Conservation (phyloP, 176 grass and related monocot genomes). For the Triticum urartu region DNA sequence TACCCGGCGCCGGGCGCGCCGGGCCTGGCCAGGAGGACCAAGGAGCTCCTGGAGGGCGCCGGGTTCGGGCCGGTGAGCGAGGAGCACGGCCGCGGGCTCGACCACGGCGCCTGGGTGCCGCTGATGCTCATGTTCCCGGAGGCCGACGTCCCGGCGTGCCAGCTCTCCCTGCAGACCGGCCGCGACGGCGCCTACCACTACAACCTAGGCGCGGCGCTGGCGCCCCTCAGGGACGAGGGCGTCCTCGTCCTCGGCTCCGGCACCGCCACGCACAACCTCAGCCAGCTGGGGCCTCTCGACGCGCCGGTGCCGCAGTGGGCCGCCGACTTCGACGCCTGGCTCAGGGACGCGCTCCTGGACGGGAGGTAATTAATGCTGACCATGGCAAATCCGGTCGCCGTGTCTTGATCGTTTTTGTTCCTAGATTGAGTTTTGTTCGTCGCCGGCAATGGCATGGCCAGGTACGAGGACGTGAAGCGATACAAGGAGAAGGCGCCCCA, state of each 20-base stretch:
- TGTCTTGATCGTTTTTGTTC: not conserved
- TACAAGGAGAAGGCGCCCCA: constrained; percentile 60
- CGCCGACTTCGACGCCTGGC: constrained; percentile 78
- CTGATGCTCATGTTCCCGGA: constrained; percentile 85
- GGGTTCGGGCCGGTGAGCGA: constrained; percentile 61
- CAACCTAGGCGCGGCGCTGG: constrained; percentile 68
- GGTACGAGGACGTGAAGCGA: constrained; percentile 65
- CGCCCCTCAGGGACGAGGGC: constrained; percentile 60
- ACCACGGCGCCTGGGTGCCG: constrained; percentile 82
- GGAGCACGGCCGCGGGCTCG: constrained; percentile 58
- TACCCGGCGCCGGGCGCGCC: constrained; percentile 78
- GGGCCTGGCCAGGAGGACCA: constrained; percentile 50
- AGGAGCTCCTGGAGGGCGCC: constrained; percentile 55
- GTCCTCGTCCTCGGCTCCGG: constrained; percentile 82
- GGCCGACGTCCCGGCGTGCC: constrained; percentile 68
- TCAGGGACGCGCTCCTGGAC: constrained; percentile 60
- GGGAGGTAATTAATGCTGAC: constrained; percentile 46
- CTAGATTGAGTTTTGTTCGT: too few relatives aligned
- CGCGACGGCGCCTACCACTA: constrained; percentile 73
- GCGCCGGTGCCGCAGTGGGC: constrained; percentile 51
- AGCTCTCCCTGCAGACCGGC: constrained; percentile 61
- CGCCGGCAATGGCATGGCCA: not conserved
- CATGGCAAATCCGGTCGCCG: not conserved
- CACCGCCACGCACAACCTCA: constrained; percentile 73
- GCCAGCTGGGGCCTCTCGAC: constrained; percentile 20